phyloP scores from a whole-genome alignment of 2,329 filamentous ascomycete genomes.

The Fusarium coicis region DNA sequence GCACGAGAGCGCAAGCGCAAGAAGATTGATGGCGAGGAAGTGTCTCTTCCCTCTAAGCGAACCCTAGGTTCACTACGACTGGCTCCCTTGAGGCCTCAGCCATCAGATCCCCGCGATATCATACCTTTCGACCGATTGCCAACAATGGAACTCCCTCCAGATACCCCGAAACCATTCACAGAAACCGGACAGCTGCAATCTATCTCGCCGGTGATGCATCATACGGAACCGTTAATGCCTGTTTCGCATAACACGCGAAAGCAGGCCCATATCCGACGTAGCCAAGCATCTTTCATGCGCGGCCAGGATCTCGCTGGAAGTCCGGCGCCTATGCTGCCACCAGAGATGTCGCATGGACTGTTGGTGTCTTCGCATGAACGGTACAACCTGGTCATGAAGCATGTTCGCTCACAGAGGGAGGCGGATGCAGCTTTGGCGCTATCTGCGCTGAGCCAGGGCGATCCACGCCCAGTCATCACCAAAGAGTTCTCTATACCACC shows the following conservation, averaged over 20 bases:
- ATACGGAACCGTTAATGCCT: constrained; percentile 39
- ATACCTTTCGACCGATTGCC: constrained; percentile 37
- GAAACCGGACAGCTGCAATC: constrained; percentile 34
- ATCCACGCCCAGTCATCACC: constrained; percentile 3
- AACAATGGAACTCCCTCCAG: constrained; percentile 30
- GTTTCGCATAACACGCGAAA: constrained; percentile 49
- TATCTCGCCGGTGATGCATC: constrained; percentile 22
- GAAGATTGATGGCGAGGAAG: constrained; percentile 55
- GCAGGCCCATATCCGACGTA: background rate
- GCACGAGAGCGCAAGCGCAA: constrained; percentile 60
- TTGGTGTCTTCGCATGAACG: constrained; percentile 12
- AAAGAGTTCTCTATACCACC: constrained; percentile 5
- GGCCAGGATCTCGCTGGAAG: constrained; percentile 40
- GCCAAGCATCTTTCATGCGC: background rate
- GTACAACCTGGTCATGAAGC: constrained; percentile 21
- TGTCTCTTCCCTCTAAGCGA: constrained; percentile 37
- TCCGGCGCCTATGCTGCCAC: constrained; percentile 35
- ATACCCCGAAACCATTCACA: constrained; percentile 21
- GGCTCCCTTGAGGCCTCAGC: constrained; percentile 46
- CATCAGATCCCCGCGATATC: constrained; percentile 13
- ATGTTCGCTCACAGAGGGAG: constrained; percentile 28
- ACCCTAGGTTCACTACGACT: constrained; percentile 37
- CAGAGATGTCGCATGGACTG: constrained; percentile 34
- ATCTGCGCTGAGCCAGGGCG: constrained; percentile 38
- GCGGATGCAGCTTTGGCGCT: constrained; percentile 41